Conservation (phyloP, 1,284 basidiomycete genomes). For the Malassezia vespertilionis region DNA sequence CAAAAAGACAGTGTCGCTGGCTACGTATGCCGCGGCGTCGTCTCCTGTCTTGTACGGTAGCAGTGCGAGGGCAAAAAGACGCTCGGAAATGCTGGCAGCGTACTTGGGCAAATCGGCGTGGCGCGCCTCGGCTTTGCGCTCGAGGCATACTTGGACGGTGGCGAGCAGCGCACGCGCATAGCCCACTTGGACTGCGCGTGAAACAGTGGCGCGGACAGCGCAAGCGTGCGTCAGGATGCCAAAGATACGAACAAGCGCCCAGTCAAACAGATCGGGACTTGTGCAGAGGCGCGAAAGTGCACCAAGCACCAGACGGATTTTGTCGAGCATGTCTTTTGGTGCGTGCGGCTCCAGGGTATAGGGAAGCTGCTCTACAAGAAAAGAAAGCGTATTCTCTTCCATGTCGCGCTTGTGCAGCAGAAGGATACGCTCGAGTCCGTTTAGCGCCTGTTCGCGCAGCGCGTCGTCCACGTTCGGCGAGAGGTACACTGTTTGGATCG, state of each 20-base stretch:
- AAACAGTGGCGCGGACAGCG: conserved; percentile 53
- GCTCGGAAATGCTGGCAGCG: conserved; percentile 22
- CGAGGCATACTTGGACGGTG: conserved; percentile 34
- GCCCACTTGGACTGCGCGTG: conserved; percentile 28
- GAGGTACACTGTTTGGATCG: conserved; percentile 54
- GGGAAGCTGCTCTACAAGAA: conserved; percentile 60
- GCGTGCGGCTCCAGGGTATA: conserved; percentile 50
- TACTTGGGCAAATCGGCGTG: conserved; percentile 28
- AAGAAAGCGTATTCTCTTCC: conserved; percentile 57
- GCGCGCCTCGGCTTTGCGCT: conserved; percentile 24
- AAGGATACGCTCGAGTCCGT: conserved; percentile 20
- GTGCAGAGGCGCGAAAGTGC: conserved; percentile 66
- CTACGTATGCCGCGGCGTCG: conserved; percentile 15
- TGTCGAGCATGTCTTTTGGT: conserved; percentile 54
- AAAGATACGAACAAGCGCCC: conserved; percentile 64
- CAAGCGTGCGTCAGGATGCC: conserved; percentile 70
- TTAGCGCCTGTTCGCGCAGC: conserved; percentile 18
- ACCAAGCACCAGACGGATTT: conserved; percentile 61
- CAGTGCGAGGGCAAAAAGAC: conserved; percentile 22
- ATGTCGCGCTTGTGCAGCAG: conserved; percentile 22
- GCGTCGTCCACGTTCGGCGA: conserved; percentile 22
- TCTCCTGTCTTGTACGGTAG: not conserved
- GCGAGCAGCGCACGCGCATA: conserved; percentile 38
- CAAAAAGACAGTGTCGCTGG: conserved; percentile 21
- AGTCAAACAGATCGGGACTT: conserved; percentile 69